Evolutionary conservation across 2,329 filamentous ascomycete species (phyloP).

Genomic region (Diaporthe aspalathi): DNA sequence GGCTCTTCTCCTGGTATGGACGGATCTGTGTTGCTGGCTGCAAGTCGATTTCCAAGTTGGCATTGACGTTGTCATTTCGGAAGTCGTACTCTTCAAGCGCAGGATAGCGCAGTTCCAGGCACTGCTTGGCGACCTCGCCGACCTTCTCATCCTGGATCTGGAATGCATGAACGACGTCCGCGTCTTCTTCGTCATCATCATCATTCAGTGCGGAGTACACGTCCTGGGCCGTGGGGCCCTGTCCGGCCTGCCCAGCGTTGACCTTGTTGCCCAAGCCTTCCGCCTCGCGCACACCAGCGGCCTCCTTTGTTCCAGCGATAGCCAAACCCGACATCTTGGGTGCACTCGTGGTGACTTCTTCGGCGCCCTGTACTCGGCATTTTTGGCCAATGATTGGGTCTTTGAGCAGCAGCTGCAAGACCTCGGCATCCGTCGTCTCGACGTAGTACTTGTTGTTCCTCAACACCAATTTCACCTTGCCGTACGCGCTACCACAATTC

Average conservation of each 20-base stretch:
- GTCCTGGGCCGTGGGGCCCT: conserved; percentile 69
- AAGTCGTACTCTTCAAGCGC: conserved; percentile 98
- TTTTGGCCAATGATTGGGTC: conserved; percentile 85
- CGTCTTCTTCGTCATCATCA: conserved; percentile 82
- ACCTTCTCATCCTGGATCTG: conserved; percentile 87
- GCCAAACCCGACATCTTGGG: conserved; percentile 89
- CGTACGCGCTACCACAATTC: conserved; percentile 88
- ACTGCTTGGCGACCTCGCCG: conserved; percentile 89
- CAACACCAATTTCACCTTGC: conserved; percentile 91
- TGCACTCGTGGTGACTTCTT: conserved; percentile 81
- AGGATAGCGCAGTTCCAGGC: conserved; percentile 85
- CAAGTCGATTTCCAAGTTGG: conserved; percentile 93
- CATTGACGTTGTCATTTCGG: conserved; percentile 87
- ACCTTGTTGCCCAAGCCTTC: conserved; percentile 50
- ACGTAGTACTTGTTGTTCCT: conserved; percentile 94
- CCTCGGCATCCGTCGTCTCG: conserved; percentile 86
- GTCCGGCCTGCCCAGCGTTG: conserved; percentile 58
- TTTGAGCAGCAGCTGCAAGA: conserved; percentile 83
- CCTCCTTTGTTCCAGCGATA: conserved; percentile 94
- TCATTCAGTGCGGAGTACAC: conserved; percentile 79
- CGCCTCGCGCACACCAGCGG: conserved; percentile 86
- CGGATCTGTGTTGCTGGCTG: conserved; percentile 90
- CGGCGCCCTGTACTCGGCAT: conserved; percentile 74
- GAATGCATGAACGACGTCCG: conserved; percentile 91
- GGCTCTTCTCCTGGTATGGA: conserved; percentile 94